Base-by-base conservation (phyloP, 2,329 filamentous ascomycete species). In the Colletotrichum liaoningense region DNA sequence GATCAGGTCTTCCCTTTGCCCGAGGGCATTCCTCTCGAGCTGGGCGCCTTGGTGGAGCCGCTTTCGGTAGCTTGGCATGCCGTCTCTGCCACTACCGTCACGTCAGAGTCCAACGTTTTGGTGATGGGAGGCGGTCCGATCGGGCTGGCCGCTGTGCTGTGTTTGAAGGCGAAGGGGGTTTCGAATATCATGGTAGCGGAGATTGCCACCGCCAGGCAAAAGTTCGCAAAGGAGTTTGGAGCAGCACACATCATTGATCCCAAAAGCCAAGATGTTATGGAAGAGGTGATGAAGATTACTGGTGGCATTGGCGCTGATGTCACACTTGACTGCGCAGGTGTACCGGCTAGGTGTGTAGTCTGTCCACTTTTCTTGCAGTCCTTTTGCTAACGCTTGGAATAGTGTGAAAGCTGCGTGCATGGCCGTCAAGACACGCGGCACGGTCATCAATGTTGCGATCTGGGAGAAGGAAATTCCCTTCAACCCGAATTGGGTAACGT, bases 61-160 rank as follows among this genome's bases (percentile, higher is more conserved):
- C 81, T 93, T 2, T 84, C 89, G 0, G 90, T 93, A 0, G 90
- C 89, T 9, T 92, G 90, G 90, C 91, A 93, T 76, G 90, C 90
- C 0, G 86, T 80, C n/a, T 64, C 75, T 33, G 76, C 75, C 11
- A 73, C 74, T 5, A 63, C 70, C 24, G 71, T 77, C 46, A 84
- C 84, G 14, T 72, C 80, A 3, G 85, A 85, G 1, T 84, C 88
- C 16, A 84, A 83, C 1, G 87, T 87, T 1, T 77, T 93, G 24
- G 84, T 93, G 7, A 80, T 92, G 3, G 91, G 91, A 5, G 90
- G 88, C 0, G 91, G 91, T 0, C 91, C 91, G 0, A 92, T 93
- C 60, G 91, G 90, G 0, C 82, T 92, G 12, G 88, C 88, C 0
- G 83, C 92, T 4, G 85, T 92, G 2, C 87, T 91, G 72, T 88